Conservation (phyloP, 2,329 filamentous ascomycete genomes). For the Daldinia sp. region DNA sequence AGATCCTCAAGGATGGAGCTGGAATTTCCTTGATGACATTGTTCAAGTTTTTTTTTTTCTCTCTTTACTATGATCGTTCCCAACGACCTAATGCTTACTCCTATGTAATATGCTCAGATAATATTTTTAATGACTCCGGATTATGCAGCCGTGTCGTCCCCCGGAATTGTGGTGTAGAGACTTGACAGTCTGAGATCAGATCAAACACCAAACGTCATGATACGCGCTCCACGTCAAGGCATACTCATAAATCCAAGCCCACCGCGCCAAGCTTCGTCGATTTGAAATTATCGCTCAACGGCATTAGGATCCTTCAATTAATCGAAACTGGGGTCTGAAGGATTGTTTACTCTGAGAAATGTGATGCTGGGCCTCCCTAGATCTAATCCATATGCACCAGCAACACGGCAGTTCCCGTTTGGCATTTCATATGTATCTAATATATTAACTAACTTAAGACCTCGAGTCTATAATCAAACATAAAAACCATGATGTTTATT, state of each 20-base stretch:
- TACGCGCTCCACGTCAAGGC: conserved; percentile 37
- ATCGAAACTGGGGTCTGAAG: conserved; percentile 14
- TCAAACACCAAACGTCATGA: conserved; percentile 40
- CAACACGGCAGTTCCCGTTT: conserved; percentile 27
- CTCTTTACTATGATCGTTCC: background rate
- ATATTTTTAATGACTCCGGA: background rate
- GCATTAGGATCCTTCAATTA: conserved; percentile 2
- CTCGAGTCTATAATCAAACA: background rate
- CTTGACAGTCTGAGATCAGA: background rate
- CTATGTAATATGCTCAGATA: background rate
- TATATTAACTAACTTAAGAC: background rate
- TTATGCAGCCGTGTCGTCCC: conserved; percentile 2
- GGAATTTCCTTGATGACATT: conserved; percentile 27
- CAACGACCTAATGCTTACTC: background rate
- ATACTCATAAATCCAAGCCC: conserved; percentile 18
- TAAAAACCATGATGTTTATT: conserved; percentile 22
- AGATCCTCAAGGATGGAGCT: conserved; percentile 41
- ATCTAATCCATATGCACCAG: conserved; percentile 11
- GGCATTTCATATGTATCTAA: conserved; percentile 2
- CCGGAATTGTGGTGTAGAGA: conserved; percentile 8
- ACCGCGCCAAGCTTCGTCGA: conserved; percentile 17
- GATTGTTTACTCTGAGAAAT: conserved; percentile 37
- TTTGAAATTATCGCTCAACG: conserved; percentile 11
- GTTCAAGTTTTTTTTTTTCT: conserved; percentile 1
- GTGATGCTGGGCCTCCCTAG: conserved; percentile 13